Conservation (phyloP, 345 rosid genomes). For the Corchorus olitorius region DNA sequence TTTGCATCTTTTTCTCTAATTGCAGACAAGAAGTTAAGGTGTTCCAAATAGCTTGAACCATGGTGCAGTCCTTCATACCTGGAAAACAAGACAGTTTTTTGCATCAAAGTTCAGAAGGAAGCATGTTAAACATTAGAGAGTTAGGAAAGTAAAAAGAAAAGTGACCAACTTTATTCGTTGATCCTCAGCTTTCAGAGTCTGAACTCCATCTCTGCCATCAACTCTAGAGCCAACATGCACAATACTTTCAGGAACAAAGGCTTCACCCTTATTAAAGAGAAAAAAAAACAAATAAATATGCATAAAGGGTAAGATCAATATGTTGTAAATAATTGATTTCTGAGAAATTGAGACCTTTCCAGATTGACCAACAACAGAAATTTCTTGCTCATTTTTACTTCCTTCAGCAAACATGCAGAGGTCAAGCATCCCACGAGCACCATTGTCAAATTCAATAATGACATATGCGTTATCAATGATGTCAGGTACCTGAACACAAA, state of each 20-base stretch:
- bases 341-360: constrained; percentile 58
- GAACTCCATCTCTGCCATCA: constrained; percentile 72
- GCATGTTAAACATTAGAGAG: neutral
- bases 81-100: constrained; percentile 18
- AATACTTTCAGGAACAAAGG: constrained; percentile 82
- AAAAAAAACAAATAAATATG: neutral
- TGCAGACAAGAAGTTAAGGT: constrained; percentile 71
- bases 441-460: constrained; percentile 84
- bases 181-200: constrained; percentile 66
- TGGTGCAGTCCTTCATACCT: constrained; percentile 93
- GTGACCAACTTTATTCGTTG: constrained; percentile 59
- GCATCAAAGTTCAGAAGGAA: too few species aligned
- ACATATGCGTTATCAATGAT: constrained; percentile 91
- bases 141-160: neutral
- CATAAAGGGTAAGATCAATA: neutral
- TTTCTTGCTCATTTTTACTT: constrained; percentile 93
- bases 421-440: constrained; percentile 89
- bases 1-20: constrained; percentile 48
- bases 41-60: constrained; percentile 95
- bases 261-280: constrained; percentile 73
- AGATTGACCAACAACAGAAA: constrained; percentile 70
- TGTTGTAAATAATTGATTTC: constrained; percentile 4
- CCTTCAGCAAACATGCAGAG: constrained; percentile 99
- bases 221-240: constrained; percentile 66
- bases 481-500: constrained; percentile 69